Percentiles rank a stretch among this genome's conserved stretches.
Conservation (phyloP, 805 yeast species). For the Spathaspora passalidarum region DNA sequence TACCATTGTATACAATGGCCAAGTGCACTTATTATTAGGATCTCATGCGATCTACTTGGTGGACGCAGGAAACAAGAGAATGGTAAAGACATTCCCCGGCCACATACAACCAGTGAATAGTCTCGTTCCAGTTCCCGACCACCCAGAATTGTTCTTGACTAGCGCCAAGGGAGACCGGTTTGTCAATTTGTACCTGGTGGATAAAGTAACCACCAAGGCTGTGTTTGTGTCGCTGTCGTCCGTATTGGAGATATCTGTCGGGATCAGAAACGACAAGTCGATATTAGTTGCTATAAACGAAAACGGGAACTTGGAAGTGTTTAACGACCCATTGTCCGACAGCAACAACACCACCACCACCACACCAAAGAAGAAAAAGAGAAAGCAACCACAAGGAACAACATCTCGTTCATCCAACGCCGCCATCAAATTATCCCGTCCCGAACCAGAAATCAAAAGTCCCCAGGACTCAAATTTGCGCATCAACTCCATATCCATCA, state of each 20-base stretch:
- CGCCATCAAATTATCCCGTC: slow-evolving; percentile 46
- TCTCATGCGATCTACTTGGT: slow-evolving; percentile 64
- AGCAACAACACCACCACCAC: slow-evolving; percentile 14
- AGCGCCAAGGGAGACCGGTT: slow-evolving; percentile 81
- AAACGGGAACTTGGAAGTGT: slow-evolving; percentile 71
- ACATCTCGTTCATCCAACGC: slow-evolving; percentile 52
- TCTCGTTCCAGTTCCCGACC: slow-evolving; percentile 34
- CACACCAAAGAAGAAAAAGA: slow-evolving; percentile 36
- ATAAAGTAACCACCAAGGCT: slow-evolving; percentile 40
- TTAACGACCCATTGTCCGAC: slow-evolving; percentile 51
- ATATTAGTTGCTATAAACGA: slow-evolving; percentile 63
- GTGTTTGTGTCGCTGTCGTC: slow-evolving; percentile 73
- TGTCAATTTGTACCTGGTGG: slow-evolving; percentile 62
- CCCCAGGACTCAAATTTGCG: slow-evolving; percentile 26
- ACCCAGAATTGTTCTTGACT: slow-evolving; percentile 53
- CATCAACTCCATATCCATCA: slow-evolving; percentile 27
- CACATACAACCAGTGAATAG: slow-evolving; percentile 67
- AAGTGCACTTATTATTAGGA: slow-evolving; percentile 54
- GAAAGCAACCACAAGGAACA: slow-evolving; percentile 38
- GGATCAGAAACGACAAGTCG: slow-evolving; percentile 25
- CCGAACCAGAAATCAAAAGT: slow-evolving; percentile 34
- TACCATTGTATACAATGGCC: slow-evolving; percentile 24
- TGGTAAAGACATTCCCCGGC: slow-evolving; percentile 63
- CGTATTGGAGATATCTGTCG: slow-evolving; percentile 44
- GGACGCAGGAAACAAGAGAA: slow-evolving; percentile 34